Percentiles rank a stretch among this genome's conserved stretches.
phyloP scores from a whole-genome alignment of 768 basidiomycete species.

The Cubamyces sp. region DNA sequence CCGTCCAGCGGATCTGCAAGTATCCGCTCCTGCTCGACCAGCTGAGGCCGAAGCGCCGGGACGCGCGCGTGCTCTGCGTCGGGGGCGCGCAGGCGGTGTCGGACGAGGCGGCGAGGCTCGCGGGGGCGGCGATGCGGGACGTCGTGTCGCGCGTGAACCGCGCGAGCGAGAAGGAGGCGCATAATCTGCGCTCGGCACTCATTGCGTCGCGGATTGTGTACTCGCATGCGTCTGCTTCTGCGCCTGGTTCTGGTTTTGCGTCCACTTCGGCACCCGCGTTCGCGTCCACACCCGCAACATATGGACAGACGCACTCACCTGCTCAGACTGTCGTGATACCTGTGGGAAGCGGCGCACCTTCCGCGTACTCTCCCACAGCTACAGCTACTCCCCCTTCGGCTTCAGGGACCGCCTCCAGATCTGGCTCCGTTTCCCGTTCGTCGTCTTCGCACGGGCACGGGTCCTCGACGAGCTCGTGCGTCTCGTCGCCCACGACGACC shows the following conservation, averaged over 20 bases:
- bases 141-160: constrained; percentile 69
- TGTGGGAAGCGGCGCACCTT: background rate
- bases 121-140: constrained; percentile 71
- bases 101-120: constrained; percentile 39
- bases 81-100: constrained; percentile 7
- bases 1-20: constrained; percentile 94
- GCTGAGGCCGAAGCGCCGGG: constrained; percentile 40
- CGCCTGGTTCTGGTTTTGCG: too few relatives aligned
- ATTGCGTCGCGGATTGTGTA: constrained; percentile 30
- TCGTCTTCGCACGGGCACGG: constrained; percentile 24
- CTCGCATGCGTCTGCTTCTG: background rate
- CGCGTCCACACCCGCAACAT: too few relatives aligned
- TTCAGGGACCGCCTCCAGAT: too few relatives aligned
- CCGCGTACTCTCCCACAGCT: constrained; percentile 10
- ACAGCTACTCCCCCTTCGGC: constrained; percentile 16
- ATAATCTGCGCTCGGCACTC: constrained; percentile 29
- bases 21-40: constrained; percentile 90
- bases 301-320: background rate
- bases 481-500: constrained; percentile 6
- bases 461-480: constrained; percentile 7
- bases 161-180: constrained; percentile 34
- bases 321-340: background rate
- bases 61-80: background rate
- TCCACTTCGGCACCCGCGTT: too few relatives aligned
- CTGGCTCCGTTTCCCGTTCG: background rate